Base-by-base conservation (phyloP, 257 asterid genomes). In the Scutellaria baicalensis region DNA sequence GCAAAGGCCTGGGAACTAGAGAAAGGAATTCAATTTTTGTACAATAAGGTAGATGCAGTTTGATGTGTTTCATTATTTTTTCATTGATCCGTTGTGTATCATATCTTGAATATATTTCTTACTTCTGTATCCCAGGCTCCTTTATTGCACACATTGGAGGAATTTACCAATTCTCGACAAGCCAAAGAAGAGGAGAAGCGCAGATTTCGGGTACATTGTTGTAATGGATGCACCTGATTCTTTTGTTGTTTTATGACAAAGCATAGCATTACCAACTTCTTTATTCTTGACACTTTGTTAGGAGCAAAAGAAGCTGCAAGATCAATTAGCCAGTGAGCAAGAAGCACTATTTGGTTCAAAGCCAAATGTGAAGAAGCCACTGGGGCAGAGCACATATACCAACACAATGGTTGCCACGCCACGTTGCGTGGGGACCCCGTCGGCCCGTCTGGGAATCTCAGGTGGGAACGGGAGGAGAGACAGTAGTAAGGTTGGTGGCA, bases 271-370 rank as follows among this genome's bases (percentile, higher is more conserved):
- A 35, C 42, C 49, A 54, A 47, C 61, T 11, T 70, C 13, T 36
- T 47, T 40, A 40, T 35, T 12, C 63, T 62, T 64, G 44, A 77
- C 66, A 17, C 55, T 56, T 49, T 52, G 42, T 58, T 64, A 89
- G 96, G 96, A 87, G 75, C 94, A 87, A 77, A 89, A 80, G 85
- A 86, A 87, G 76, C 81, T 80, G 55, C 90, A 85, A 71, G 92
- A 87, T 69, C 96, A 89, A 68, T 74, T 82, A 67, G 89, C 87
- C 1, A 71, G 86, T 8, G 95, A 87, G 74, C 89, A 87, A 70
- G 95, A 87, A 69, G 83, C 84, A 43, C 51, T 79, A 9, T 89
- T 81, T 64, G 92, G 96, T 74, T 82, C 95, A 33, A 89, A 79
- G 77, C 80, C 85, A 68, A 72, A 59, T 59, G 69, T 49, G 6